Base-by-base conservation (phyloP, 345 rosid species). In the Tarenaya hassleriana region DNA sequence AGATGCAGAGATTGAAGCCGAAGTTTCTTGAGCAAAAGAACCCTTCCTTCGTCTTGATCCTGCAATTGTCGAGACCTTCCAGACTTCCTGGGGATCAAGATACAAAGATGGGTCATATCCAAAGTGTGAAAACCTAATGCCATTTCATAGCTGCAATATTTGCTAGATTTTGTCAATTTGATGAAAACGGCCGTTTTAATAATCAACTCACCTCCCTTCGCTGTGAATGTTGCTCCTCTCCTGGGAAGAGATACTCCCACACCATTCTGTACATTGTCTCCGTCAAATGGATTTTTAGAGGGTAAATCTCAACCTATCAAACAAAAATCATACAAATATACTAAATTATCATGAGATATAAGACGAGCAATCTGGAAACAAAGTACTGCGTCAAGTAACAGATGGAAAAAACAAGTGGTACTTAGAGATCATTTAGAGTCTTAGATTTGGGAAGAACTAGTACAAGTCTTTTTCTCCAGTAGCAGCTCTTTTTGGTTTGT, bases 181-280 rank as follows among this genome's bases (percentile, higher is more conserved):
- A 34, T 37, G 35, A 20, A 1, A 52, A 16, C 34, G n/a, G 43
- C 29, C n/a, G n/a, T n/a, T 2, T 24, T 24, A 24, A 39, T 13
- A 16, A 50, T 27, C 7, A 40, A 57, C 64, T 32, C 62, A 88
- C 98, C 96, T 88, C 94, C 47, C 98, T 82, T 45, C 97, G 73
- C 57, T 81, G 97, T 34, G 95, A 88, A 78, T 92, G 97, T 69
- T 87, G 98, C 55, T 88, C 95, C 64, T 92, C 96, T 73, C 87
- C 94, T 18, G 95, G 96, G 69, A 92, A 92, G 63, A 92, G 74
- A 69, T 92, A 92, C 60, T 71, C 88, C 96, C 95, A 92, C 90
- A 92, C 85, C 94, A 81, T 85, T 76, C 80, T 75, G 74, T 92
- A 92, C 96, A 88, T 88, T 34, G 82, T 63, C 75, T 92, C 98